These are phyloP conservation scores for Withania somnifera DNA, from an alignment of 305 asterid genomes.

Conservation along the genomic window DNA sequence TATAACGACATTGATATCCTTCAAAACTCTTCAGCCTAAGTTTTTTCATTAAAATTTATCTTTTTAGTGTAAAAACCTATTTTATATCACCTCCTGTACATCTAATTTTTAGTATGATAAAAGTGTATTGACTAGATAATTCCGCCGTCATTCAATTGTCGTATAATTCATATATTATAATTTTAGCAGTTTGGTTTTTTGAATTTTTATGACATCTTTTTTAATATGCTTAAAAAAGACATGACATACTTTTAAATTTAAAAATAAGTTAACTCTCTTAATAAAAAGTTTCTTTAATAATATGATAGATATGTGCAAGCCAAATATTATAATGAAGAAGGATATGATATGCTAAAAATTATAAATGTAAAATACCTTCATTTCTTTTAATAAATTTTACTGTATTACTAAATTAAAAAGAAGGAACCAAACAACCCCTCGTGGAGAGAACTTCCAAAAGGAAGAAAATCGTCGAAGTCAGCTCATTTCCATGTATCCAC, in stretches of 20 bases:
- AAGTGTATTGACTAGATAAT: too few species aligned
- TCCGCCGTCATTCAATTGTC: too few species aligned
- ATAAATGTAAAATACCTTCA: rapidly evolving
- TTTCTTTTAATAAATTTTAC: background rate
- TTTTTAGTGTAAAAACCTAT: background rate
- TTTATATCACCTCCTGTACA: background rate
- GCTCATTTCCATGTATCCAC: background rate
- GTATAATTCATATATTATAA: too few species aligned
- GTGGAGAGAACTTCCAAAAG: background rate
- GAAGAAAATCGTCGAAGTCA: background rate
- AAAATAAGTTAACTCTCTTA: background rate
- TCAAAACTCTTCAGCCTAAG: background rate
- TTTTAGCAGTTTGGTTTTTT: too few species aligned
- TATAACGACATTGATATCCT: too few species aligned
- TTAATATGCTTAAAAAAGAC: too few species aligned
- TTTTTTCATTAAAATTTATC: too few species aligned
- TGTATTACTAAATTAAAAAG: background rate
- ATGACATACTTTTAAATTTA: too few species aligned
- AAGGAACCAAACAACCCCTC: background rate
- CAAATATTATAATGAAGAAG: background rate
- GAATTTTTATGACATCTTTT: too few species aligned
- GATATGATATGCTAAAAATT: background rate
- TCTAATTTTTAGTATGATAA: too few species aligned
- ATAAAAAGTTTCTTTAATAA: background rate
- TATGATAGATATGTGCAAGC: too few species aligned